phyloP scores from a whole-genome alignment of 257 asterid species.

The Capsicum chinense region DNA sequence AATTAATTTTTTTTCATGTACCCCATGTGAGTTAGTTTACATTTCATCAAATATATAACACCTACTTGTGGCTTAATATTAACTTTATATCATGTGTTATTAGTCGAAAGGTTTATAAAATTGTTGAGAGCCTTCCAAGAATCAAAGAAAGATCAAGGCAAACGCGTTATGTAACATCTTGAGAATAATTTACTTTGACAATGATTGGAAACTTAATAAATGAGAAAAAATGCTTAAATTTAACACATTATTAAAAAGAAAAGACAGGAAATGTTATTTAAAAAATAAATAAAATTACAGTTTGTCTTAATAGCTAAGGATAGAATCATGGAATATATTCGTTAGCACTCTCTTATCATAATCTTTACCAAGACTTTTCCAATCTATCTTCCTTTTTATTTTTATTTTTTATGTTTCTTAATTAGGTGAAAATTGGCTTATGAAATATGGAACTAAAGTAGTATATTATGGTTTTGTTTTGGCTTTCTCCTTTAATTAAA shows the following conservation, averaged over 20 bases:
- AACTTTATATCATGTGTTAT: slow-evolving; percentile 11
- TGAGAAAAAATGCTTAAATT: neutral
- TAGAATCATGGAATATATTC: slow-evolving; percentile 29
- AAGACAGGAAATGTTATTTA: neutral
- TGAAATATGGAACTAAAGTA: neutral
- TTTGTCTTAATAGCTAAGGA: slow-evolving; percentile 30
- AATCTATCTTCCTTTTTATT: neutral
- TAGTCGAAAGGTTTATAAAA: neutral
- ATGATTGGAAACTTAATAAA: slow-evolving; percentile 15
- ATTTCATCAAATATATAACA: neutral
- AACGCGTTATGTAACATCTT: neutral
- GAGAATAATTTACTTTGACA: slow-evolving; percentile 24
- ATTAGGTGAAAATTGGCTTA: neutral
- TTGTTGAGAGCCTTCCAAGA: slow-evolving; percentile 17
- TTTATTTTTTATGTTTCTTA: neutral
- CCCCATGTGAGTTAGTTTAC: slow-evolving; percentile 1
- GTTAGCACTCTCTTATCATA: slow-evolving; percentile 26
- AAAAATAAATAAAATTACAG: neutral
- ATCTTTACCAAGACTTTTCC: slow-evolving; percentile 18
- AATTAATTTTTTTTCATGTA: neutral
- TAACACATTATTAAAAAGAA: neutral
- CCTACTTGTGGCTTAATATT: slow-evolving; percentile 3
- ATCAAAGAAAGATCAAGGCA: slow-evolving; percentile 23
- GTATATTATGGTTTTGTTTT: neutral
- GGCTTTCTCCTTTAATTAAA: slow-evolving; percentile 5